Conservation (phyloP, 148 eudicot genomes). For the Salicornia ramosissima region DNA sequence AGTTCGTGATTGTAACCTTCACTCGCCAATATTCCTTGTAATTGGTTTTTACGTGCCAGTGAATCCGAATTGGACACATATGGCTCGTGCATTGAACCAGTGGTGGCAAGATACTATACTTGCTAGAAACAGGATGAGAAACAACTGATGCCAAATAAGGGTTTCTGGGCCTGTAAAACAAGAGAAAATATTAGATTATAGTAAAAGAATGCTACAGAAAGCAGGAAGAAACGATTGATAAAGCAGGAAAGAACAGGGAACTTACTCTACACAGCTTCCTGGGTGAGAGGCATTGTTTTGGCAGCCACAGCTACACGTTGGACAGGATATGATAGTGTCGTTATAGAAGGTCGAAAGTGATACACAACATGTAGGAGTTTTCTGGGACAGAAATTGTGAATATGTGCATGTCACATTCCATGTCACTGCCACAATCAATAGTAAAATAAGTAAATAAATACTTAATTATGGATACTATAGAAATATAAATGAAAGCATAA, state of each 20-base stretch:
- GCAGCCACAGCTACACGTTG: conserved; percentile 53
- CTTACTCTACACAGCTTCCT: conserved; percentile 51
- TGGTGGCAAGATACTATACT: conserved; percentile 27
- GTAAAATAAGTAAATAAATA: too few species aligned
- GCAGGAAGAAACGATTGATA: neutral
- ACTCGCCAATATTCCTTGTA: conserved; percentile 51
- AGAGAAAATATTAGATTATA: neutral
- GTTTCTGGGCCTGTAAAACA: conserved; percentile 20
- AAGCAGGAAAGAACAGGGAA: neutral
- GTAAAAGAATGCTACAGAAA: neutral
- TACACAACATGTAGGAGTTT: conserved; percentile 49
- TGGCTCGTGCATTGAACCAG: conserved; percentile 50
- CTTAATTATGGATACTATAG: too few species aligned
- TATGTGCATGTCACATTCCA: conserved; percentile 53
- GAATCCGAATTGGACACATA: conserved; percentile 57
- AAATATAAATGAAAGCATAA: neutral
- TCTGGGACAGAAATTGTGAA: conserved; percentile 44
- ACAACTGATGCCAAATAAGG: conserved; percentile 43
- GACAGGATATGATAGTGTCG: conserved; percentile 42
- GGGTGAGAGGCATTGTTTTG: conserved; percentile 33
- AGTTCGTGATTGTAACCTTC: conserved; percentile 46
- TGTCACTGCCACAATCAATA: conserved; percentile 26
- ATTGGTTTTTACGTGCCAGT: conserved; percentile 48
- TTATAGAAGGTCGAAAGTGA: conserved; percentile 54
- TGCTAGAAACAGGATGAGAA: conserved; percentile 23